Evolutionary conservation across 495 filamentous ascomycete genomes (phyloP).

Genomic region (Podospora fimiseda): DNA sequence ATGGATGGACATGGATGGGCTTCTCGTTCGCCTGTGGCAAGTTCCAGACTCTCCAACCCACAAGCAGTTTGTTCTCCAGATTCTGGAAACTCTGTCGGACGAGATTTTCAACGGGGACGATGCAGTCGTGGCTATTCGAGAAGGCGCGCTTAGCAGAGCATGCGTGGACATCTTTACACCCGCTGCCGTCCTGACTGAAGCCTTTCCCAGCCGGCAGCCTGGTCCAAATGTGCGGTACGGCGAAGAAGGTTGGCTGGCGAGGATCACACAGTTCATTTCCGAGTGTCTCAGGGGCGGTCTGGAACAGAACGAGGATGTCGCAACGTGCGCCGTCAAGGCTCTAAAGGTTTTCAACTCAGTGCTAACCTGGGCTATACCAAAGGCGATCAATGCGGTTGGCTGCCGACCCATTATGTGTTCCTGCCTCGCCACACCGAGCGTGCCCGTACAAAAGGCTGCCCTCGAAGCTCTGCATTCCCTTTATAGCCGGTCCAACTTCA

Average conservation of each 20-base stretch:
- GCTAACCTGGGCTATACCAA: constrained; percentile 77
- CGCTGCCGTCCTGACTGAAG: constrained; percentile 60
- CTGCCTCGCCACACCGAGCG: constrained; percentile 64
- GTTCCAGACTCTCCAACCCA: constrained; percentile 55
- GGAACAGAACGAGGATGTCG: constrained; percentile 55
- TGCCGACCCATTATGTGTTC: constrained; percentile 67
- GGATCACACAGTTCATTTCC: constrained; percentile 66
- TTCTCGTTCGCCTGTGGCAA: constrained; percentile 75
- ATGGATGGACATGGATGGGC: constrained; percentile 90
- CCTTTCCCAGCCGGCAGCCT: constrained; percentile 59
- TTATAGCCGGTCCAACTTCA: constrained; percentile 66
- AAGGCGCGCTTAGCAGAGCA: constrained; percentile 74
- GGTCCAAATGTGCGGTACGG: constrained; percentile 61
- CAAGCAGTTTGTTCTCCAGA: constrained; percentile 71
- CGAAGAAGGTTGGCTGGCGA: constrained; percentile 77
- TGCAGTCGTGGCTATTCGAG: constrained; percentile 71
- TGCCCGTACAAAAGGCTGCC: constrained; percentile 68
- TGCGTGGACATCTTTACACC: constrained; percentile 92
- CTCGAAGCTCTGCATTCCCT: constrained; percentile 78
- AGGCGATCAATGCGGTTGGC: constrained; percentile 62
- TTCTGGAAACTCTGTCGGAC: constrained; percentile 90
- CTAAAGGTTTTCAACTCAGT: constrained; percentile 69
- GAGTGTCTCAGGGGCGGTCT: constrained; percentile 62
- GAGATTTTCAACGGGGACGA: constrained; percentile 92
- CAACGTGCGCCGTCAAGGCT: constrained; percentile 63